Base-by-base conservation (phyloP, 2,329 filamentous ascomycete species). In the Fusarium udum region DNA sequence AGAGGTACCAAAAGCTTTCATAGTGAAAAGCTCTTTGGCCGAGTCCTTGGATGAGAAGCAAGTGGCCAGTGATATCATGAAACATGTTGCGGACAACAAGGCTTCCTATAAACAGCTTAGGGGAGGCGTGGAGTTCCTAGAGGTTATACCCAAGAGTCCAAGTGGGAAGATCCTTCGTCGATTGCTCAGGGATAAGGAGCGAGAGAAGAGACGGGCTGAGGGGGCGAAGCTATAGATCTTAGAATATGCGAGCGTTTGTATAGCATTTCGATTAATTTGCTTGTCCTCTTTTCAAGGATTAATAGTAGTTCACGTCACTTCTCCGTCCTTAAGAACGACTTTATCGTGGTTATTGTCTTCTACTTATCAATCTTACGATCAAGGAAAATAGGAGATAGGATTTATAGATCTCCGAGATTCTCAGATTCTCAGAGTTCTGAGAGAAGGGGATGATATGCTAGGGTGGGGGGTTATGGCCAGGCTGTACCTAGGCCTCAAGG, bases 81-180 rank as follows among this genome's bases (percentile, higher is more conserved):
- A 87, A 70, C 90, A 91, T 79, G 90, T 94, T 5, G 85, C 88
- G 75, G 85, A 89, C 28, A 90, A 90, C 80, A 92, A 93, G 78
- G 90, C 92, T 7, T 48, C 64, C 3, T 68, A 89, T 67, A 90
- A 90, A 78, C 85, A 84, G 73, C 78, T 90, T 8, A 85, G 84
- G 45, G 87, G 84, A 69, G 83, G 78, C 0, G 80, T 89, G 1
- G 84, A 85, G 67, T 89, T 89, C 61, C 79, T 88, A 0, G 85
- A 88, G 53, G 83, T 84, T 31, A 86, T 92, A 37, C 90, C 90
- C 0, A 91, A 91, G 82, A 89, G 86, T 72, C 85, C 88, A 2
- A 87, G 85, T 71, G 89, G 90, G 1, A 91, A 92, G 84, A 90
- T 74, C 7, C 48, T 74, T 22, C 61, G 71, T 22, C 65, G 65